phyloP scores from a whole-genome alignment of 768 basidiomycete species.

The Lentinula raphanica region DNA sequence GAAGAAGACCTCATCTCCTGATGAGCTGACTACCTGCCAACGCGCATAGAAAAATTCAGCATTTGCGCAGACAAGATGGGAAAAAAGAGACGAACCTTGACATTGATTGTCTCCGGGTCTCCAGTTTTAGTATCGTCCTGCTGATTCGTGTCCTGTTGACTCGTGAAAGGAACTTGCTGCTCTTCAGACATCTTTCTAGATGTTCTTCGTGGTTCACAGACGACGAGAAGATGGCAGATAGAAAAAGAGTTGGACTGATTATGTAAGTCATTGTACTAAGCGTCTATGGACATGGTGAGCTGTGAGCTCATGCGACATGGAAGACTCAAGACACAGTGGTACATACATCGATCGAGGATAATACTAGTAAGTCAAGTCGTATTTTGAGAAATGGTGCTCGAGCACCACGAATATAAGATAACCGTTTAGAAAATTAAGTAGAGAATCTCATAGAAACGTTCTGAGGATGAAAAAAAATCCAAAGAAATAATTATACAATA shows the following conservation, averaged over 20 bases:
- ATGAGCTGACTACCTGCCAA: conserved; percentile 65
- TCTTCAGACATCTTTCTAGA: conserved; percentile 50
- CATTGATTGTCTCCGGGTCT: conserved; percentile 66
- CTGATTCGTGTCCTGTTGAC: too few relatives aligned
- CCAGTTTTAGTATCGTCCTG: conserved; percentile 56
- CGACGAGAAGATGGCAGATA: background rate
- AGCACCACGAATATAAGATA: background rate
- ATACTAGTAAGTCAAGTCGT: background rate
- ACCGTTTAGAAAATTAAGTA: too few relatives aligned
- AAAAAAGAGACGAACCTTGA: conserved; percentile 50
- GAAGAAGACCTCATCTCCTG: conserved; percentile 90
- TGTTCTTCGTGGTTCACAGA: background rate
- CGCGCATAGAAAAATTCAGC: background rate
- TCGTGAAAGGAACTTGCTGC: conserved; percentile 26
- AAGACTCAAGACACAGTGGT: background rate
- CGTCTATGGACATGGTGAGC: too few relatives aligned
- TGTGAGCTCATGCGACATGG: background rate
- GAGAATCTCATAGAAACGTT: too few relatives aligned
- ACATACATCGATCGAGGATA: background rate
- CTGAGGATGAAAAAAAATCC: background rate
- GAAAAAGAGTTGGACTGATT: background rate
- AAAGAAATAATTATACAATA: background rate
- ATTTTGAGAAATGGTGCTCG: background rate
- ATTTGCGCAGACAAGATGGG: background rate
- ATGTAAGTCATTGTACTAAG: too few relatives aligned